Evolutionary conservation across 148 eudicot species (phyloP), one percentile per base, ranked within the genome.

Genomic region (Fallopia convolvulus): DNA sequence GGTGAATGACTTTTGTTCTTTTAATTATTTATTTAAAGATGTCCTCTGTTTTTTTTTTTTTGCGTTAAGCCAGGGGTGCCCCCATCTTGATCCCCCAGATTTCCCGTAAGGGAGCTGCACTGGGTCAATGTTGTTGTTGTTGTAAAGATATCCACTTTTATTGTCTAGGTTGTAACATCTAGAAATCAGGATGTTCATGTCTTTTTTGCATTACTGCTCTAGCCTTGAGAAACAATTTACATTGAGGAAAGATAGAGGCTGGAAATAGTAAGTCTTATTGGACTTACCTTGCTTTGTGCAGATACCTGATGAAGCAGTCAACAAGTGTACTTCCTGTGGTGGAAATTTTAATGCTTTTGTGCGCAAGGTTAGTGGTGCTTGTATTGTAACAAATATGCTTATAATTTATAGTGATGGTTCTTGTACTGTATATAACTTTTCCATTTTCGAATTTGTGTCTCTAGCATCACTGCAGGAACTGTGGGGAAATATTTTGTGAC

Each of bases 251-350:
- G 13, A 23, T 20, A 4, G 12, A 8, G 30, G 9, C 9, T 55
- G 61, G 9, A 55, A 55, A 55, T 18, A 55, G 4, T 12, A 61
- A 61, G 36, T 21, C 8, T 42, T 41, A 40, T 33, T 39, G 21
- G 70, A 39, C 18, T 12, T 41, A 14, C 33, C 44, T 36, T 79
- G 5, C 18, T 49, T 42, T 71, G 36, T 33, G 32, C 80, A 93
- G 98, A 90, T 93, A 78, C 98, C 98, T 76, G 98, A 93, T 88
- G 97, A 93, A 86, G 97, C 97, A 46, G 97, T 85, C 73, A 65
- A 88, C 65, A 93, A 93, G 83, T 93, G 98, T 77, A 91, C 93
- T 2, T 87, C 86, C 13, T 93, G 98, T 84, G 93, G 86, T 10
- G 46, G 86, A 41, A 92, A 93, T 68, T 93, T 93, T 74, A 72